A percentile compares a stretch with the other conserved stretches of the same genome.
Conservation (phyloP, 495 filamentous ascomycete species). For the Amphirosellinia nigrospora region DNA sequence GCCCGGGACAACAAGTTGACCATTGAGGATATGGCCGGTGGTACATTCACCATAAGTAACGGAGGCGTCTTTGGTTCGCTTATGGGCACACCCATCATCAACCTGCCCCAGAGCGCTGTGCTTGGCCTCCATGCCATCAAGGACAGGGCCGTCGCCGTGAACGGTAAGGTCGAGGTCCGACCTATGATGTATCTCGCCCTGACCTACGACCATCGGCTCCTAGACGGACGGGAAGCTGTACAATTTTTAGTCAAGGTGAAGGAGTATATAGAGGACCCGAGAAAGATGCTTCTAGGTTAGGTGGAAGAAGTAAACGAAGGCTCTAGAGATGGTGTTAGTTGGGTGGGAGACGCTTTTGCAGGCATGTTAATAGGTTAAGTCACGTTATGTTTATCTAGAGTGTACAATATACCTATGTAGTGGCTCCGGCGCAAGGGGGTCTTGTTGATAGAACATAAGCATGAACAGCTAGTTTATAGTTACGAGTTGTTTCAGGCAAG, state of each 20-base stretch:
- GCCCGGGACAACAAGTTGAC: slow-evolving; percentile 96
- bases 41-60: slow-evolving; percentile 99
- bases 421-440: slow-evolving; percentile 10
- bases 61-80: slow-evolving; percentile 72
- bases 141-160: slow-evolving; percentile 85
- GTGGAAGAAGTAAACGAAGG: background rate
- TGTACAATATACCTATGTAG: slow-evolving; percentile 20
- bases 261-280: slow-evolving; percentile 97
- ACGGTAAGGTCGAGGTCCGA: slow-evolving; percentile 91
- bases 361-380: slow-evolving; percentile 10
- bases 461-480: too few species aligned
- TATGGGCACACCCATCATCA: slow-evolving; percentile 99
- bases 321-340: background rate
- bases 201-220: slow-evolving; percentile 94
- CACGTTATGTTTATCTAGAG: slow-evolving; percentile 22
- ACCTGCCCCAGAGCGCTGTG: slow-evolving; percentile 93
- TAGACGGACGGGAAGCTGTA: slow-evolving; percentile 95
- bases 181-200: slow-evolving; percentile 99
- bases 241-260: slow-evolving; percentile 98
- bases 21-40: slow-evolving; percentile 99
- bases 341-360: background rate
- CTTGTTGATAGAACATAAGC: too few species aligned
- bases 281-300: slow-evolving; percentile 78
- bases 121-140: slow-evolving; percentile 98
- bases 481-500: too few species aligned